Evolutionary conservation across 2,329 filamentous ascomycete species (phyloP).

Genomic region (Nemania sp.): DNA sequence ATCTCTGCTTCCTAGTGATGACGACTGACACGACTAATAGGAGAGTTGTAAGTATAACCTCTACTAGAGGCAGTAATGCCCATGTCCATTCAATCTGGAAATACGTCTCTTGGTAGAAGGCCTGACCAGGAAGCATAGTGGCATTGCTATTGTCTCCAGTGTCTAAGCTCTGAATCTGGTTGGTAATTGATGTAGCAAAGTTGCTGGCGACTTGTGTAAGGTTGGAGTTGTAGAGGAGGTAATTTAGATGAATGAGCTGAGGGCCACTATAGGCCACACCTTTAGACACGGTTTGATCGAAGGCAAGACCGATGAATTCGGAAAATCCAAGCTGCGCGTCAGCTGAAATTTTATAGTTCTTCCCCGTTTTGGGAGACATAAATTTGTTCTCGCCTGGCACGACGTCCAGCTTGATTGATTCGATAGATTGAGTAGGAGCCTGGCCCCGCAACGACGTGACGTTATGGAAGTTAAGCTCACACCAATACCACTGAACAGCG

Average conservation of each 20-base stretch:
- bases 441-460: neutral
- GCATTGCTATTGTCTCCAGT: neutral
- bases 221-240: slow-evolving; percentile 4
- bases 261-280: neutral
- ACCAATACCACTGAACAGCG: slow-evolving; percentile 4
- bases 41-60: neutral
- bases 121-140: slow-evolving; percentile 1
- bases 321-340: neutral
- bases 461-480: neutral
- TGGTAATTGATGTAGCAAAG: slow-evolving; percentile 2
- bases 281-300: slow-evolving; percentile 5
- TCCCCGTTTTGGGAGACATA: neutral
- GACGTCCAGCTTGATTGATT: neutral
- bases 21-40: neutral
- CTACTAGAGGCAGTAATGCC: neutral
- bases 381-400: neutral
- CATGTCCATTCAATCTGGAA: neutral
- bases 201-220: neutral
- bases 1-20: neutral
- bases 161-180: slow-evolving; percentile 2
- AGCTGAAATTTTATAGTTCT: neutral
- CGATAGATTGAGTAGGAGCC: slow-evolving; percentile 1
- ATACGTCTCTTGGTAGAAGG: slow-evolving; percentile 1
- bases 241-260: slow-evolving; percentile 8
- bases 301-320: neutral